These are phyloP conservation scores for Lepiota brunneoincarnata DNA, from an alignment of 768 basidiomycete species.

Conservation along the genomic window DNA sequence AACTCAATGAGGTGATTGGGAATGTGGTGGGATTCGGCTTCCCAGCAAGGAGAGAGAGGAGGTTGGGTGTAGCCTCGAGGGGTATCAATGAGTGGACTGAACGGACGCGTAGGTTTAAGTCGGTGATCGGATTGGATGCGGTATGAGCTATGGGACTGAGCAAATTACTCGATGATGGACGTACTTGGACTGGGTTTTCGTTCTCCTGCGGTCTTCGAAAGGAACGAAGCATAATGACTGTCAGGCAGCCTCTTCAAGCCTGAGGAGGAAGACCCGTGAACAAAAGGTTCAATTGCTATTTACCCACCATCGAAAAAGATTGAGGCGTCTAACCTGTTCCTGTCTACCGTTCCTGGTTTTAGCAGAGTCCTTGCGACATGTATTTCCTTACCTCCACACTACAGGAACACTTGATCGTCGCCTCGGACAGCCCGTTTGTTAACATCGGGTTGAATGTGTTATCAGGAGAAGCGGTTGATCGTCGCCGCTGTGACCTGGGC, in stretches of 20 bases:
- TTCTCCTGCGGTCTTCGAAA: constrained; percentile 61
- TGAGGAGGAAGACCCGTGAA: neutral
- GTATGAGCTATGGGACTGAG: neutral
- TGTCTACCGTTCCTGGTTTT: too few species aligned
- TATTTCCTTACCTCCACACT: too few species aligned
- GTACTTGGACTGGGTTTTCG: constrained; percentile 63
- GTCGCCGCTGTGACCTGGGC: too few species aligned
- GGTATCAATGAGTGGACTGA: constrained; percentile 69
- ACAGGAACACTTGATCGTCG: too few species aligned
- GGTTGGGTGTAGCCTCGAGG: constrained; percentile 72
- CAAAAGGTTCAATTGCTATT: too few species aligned
- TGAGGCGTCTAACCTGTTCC: too few species aligned
- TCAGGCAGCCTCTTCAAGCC: constrained; percentile 41
- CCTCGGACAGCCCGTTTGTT: too few species aligned
- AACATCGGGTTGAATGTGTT: too few species aligned
- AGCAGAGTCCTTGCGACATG: too few species aligned
- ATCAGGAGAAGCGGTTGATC: too few species aligned
- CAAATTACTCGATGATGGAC: constrained; percentile 17
- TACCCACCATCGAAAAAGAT: too few species aligned
- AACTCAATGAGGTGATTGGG: constrained; percentile 81
- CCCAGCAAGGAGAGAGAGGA: constrained; percentile 84
- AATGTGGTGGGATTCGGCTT: constrained; percentile 94
- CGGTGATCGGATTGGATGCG: neutral
- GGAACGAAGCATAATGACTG: constrained; percentile 55
- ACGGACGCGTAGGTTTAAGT: constrained; percentile 3